Conservation (phyloP, 345 rosid species). For the Citrus mangshanensis region DNA sequence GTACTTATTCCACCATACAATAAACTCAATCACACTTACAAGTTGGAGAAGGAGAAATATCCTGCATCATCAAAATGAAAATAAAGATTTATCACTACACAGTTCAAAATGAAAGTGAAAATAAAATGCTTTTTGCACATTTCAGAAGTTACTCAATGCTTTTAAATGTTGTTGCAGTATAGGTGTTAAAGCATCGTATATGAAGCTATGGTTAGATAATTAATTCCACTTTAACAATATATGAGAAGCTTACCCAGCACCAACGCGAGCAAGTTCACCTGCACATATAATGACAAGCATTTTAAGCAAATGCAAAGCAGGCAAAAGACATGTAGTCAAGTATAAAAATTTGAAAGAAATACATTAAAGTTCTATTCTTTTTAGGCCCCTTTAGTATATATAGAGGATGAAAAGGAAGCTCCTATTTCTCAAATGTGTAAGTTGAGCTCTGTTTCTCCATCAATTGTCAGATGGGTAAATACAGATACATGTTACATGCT, state of each 20-base stretch:
- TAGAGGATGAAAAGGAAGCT: background rate
- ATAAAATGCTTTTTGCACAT: background rate
- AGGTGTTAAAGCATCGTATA: background rate
- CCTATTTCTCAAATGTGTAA: too few species aligned
- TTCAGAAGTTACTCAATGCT: background rate
- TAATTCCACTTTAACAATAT: background rate
- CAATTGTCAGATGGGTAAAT: background rate
- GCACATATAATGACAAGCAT: constrained; percentile 21
- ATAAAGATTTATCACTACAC: background rate
- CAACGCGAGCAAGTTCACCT: constrained; percentile 87
- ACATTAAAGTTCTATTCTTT: background rate
- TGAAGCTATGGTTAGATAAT: background rate
- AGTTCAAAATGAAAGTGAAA: background rate
- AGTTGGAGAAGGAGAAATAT: constrained; percentile 85
- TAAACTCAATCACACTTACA: constrained; percentile 76
- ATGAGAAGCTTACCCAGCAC: constrained; percentile 70
- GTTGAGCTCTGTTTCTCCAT: background rate
- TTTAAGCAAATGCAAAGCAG: background rate
- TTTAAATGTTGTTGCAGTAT: background rate
- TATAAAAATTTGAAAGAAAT: background rate
- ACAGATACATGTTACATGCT: background rate
- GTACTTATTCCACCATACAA: constrained; percentile 83
- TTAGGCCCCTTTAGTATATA: too few species aligned
- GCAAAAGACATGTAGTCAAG: background rate
- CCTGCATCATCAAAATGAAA: constrained; percentile 28